These are phyloP conservation scores for Hirsutella minnesotensis DNA, from an alignment of 2,329 filamentous ascomycete species.

Conservation along the genomic window DNA sequence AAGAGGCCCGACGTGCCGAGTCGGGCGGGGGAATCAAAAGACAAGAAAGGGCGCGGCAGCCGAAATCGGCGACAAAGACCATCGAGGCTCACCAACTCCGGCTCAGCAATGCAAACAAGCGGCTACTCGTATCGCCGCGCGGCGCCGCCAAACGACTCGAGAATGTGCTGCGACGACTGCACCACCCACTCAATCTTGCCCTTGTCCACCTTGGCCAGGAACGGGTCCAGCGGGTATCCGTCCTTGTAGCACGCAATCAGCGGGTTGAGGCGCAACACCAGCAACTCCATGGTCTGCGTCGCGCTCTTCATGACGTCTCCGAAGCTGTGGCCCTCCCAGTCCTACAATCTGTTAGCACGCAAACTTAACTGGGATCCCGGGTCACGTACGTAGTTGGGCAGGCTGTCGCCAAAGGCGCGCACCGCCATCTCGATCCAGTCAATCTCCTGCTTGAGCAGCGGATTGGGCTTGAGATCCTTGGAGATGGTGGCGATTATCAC, in stretches of 20 bases:
- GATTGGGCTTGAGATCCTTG: conserved; percentile 40
- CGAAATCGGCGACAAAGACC: not conserved
- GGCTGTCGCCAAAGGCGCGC: conserved; percentile 35
- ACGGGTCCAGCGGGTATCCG: conserved; percentile 26
- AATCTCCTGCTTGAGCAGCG: conserved; percentile 42
- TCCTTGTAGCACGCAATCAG: conserved; percentile 21
- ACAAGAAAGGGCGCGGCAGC: not conserved
- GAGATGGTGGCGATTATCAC: conserved; percentile 54
- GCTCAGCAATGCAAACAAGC: not conserved
- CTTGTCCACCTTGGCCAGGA: conserved; percentile 24
- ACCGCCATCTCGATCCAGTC: conserved; percentile 50
- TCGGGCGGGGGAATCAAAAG: too few relatives aligned
- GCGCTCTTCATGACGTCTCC: conserved; percentile 26
- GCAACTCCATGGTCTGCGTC: conserved; percentile 25
- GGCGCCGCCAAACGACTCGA: conserved; percentile 16
- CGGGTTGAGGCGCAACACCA: conserved; percentile 22
- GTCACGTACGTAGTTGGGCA: conserved; percentile 38
- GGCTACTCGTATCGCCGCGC: conserved; percentile 17
- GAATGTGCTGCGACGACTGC: conserved; percentile 21
- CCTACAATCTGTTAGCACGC: conserved; percentile 15
- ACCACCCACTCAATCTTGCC: conserved; percentile 28
- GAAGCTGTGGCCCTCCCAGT: conserved; percentile 24
- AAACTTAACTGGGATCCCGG: not conserved
- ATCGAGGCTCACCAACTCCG: conserved; percentile 4
- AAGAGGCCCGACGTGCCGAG: too few relatives aligned